Percentiles rank a stretch among this genome's conserved stretches.
Conservation (phyloP, 495 filamentous ascomycete genomes). For the Endocarpon pusillum region DNA sequence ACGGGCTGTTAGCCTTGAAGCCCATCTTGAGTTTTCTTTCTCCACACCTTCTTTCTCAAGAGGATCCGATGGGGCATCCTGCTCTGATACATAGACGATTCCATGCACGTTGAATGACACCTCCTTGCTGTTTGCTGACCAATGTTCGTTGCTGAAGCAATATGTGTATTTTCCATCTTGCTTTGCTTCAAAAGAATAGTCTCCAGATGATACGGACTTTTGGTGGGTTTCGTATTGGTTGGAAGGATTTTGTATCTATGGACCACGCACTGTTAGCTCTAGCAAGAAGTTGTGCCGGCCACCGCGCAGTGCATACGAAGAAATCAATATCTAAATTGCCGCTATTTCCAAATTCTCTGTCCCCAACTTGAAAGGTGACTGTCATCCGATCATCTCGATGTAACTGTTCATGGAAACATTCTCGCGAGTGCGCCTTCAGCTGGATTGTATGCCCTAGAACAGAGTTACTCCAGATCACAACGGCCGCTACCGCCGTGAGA, state of each 20-base stretch:
- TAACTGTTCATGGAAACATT: constrained; percentile 92
- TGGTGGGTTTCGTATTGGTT: constrained; percentile 59
- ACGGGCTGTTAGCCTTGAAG: no score
- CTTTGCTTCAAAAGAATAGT: constrained; percentile 77
- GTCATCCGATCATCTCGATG: constrained; percentile 96
- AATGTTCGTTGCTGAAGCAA: constrained; percentile 98
- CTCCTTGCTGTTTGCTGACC: constrained; percentile 81
- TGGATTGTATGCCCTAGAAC: constrained; percentile 99
- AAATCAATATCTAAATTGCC: constrained; percentile 96
- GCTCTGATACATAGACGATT: constrained; percentile 89
- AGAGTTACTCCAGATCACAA: no score
- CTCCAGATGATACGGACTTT: constrained; percentile 66
- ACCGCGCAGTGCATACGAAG: constrained; percentile 53
- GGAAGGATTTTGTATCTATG: constrained; percentile 68
- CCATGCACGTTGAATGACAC: constrained; percentile 98
- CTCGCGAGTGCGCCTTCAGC: constrained; percentile 71
- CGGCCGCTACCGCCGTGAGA: no score
- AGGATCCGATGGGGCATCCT: constrained; percentile 69
- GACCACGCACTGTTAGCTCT: no score
- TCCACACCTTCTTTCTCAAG: constrained; percentile 67
- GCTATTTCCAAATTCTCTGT: constrained; percentile 85
- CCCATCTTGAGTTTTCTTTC: no score
- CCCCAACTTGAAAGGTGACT: constrained; percentile 94
- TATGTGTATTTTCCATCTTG: constrained; percentile 81
- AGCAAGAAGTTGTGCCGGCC: neutral